Percentiles rank a stretch among this genome's conserved stretches.
phyloP scores from a whole-genome alignment of 331 rosid genomes.

The Pyrus hybrid region DNA sequence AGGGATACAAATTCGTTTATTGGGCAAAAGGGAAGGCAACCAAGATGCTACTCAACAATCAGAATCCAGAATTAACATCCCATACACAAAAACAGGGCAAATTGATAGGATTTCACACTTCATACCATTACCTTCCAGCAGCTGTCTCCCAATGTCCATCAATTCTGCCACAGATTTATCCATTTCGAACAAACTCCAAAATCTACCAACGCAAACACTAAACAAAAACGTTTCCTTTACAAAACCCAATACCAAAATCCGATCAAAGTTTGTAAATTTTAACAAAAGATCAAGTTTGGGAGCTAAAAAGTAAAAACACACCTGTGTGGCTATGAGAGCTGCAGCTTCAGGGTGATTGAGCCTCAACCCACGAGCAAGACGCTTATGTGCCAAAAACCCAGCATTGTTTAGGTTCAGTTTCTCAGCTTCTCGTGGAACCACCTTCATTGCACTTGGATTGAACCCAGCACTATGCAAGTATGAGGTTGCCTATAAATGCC shows the following conservation, averaged over 20 bases:
- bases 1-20: too few relatives aligned
- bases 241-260: not conserved
- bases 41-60: too few relatives aligned
- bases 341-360: constrained; percentile 75
- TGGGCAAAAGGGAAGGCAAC: too few relatives aligned
- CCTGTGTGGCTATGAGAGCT: constrained; percentile 89
- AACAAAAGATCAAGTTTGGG: not conserved
- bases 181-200: constrained; percentile 80
- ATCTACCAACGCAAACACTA: constrained; percentile 24
- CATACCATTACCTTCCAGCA: constrained; percentile 58
- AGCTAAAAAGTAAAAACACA: not conserved
- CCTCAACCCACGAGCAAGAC: constrained; percentile 87
- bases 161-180: constrained; percentile 64
- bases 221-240: not conserved
- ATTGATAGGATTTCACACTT: not conserved
- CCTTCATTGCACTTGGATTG: constrained; percentile 17
- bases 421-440: constrained; percentile 63
- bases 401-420: constrained; percentile 63
- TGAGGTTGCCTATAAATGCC: too few relatives aligned
- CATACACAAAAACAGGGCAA: not conserved
- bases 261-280: not conserved
- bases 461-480: too few relatives aligned
- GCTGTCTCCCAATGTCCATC: constrained; percentile 55
- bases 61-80: too few relatives aligned
- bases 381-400: constrained; percentile 86